Evolutionary conservation across 2,329 filamentous ascomycete genomes (phyloP), one percentile per base, ranked within the genome.

Genomic region (Beauveria scarabaeidicola): DNA sequence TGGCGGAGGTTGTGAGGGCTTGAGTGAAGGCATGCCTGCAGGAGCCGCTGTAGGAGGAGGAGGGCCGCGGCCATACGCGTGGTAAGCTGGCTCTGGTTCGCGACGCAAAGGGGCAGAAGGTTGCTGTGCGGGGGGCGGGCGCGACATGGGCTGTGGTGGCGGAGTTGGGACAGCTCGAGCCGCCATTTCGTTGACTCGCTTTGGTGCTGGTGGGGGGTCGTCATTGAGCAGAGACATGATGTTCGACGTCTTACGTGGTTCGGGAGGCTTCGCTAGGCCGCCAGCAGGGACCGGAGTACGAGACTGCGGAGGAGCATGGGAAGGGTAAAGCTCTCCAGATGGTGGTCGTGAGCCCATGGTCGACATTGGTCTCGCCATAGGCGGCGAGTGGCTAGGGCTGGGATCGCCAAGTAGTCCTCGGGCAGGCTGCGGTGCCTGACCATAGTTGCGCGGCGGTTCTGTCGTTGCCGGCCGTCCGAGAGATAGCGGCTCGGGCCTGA

Each of bases 201-300:
- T 83, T n/a, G 77, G 77, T 7, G 78, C 73, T 6, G 77, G 72
- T 3, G 73, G 73, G 8, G 79, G 77, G 57, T 86, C 84, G 62
- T 86, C 82, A 64, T 85, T 85, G 3, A 87, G 74, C 62, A 87
- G 69, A 0, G 82, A 82, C 78, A 86, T 84, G 62, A 87, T 78
- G 63, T 75, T 86, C 15, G 83, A 85, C 8, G 79, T 84, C 72
- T 86, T 86, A n/a, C 80, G 77, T 51, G 73, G 72, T 64, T 82
- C 80, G 2, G 79, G 68, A 43, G 76, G 70, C 29, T 76, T 70
- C 23, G 76, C 68, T 29, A 73, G 9, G 74, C 74, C 3, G 73
- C 72, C n/a, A 17, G 27, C 5, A 67, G 75, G 19, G 69, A 63
- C 63, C 47, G 64, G 47, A 57, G 63, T 46, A 55, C 52, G 53